Conservation (phyloP, 1,284 basidiomycete genomes). For the Ceratobasidium sp. region DNA sequence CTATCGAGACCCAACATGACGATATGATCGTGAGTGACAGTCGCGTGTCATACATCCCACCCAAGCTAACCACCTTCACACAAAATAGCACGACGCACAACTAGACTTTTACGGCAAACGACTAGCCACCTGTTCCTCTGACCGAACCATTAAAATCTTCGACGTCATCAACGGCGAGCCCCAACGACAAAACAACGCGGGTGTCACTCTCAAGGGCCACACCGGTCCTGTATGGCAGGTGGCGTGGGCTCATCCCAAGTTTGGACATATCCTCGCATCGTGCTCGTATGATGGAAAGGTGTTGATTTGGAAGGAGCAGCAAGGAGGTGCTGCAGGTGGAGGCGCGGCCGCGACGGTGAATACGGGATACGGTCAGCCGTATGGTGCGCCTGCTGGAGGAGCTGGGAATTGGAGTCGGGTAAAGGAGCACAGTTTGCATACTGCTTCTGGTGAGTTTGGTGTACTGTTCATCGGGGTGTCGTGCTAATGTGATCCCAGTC, state of each 20-base stretch:
- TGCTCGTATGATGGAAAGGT: constrained; percentile 99
- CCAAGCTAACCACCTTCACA: not conserved
- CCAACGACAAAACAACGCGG: constrained; percentile 62
- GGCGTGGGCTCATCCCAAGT: constrained; percentile 98
- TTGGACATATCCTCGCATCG: constrained; percentile 94
- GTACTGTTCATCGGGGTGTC: not conserved
- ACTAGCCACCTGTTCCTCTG: constrained; percentile 95
- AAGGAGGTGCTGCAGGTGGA: constrained; percentile 55
- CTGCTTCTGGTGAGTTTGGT: constrained; percentile 79
- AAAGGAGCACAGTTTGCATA: constrained; percentile 95
- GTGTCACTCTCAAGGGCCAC: constrained; percentile 88
- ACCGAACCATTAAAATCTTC: constrained; percentile 95
- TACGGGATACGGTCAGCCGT: constrained; percentile 42
- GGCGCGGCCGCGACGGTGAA: constrained; percentile 51
- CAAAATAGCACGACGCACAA: constrained; percentile 89
- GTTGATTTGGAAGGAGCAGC: constrained; percentile 95
- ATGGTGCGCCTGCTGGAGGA: constrained; percentile 46
- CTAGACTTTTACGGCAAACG: constrained; percentile 97
- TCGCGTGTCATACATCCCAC: not conserved
- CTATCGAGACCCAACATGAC: constrained; percentile 91
- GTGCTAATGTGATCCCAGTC: constrained; percentile 58
- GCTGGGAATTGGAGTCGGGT: constrained; percentile 87
- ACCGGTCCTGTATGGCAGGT: constrained; percentile 98
- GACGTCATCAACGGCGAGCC: constrained; percentile 89
- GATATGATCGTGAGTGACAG: constrained; percentile 87